Percentiles rank a stretch among this genome's conserved stretches.
These are phyloP conservation scores for Aspergillus floridensis DNA, from an alignment of 2,329 filamentous ascomycete genomes.

Conservation along the genomic window DNA sequence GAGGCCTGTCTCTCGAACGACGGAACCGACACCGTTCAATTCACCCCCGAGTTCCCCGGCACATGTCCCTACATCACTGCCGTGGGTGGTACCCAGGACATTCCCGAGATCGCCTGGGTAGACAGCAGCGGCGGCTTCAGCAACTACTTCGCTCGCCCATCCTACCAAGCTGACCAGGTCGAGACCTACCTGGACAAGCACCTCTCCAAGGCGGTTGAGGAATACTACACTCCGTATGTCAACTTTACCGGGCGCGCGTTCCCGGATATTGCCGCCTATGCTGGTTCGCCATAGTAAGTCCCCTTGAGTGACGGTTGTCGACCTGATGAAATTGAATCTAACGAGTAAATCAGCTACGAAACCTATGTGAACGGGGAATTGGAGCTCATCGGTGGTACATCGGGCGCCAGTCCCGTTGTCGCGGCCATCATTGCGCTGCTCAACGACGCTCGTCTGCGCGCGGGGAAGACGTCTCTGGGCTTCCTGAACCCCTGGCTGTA, in stretches of 20 bases:
- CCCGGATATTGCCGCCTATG: conserved; percentile 61
- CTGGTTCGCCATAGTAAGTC: conserved; percentile 45
- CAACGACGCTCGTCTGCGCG: conserved; percentile 4
- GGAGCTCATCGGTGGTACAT: background rate
- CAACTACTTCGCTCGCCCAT: conserved; percentile 49
- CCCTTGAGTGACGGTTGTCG: conserved; percentile 22
- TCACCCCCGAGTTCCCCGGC: conserved; percentile 63
- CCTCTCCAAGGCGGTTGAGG: conserved; percentile 31
- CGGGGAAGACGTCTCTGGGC: conserved; percentile 51
- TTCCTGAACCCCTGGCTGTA: conserved; percentile 61
- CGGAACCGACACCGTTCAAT: conserved; percentile 55
- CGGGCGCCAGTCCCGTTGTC: background rate
- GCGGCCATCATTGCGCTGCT: background rate
- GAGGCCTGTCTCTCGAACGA: background rate
- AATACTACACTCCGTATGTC: conserved; percentile 46
- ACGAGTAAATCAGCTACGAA: background rate
- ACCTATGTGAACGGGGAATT: background rate
- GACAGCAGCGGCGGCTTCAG: conserved; percentile 51
- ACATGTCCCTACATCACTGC: conserved; percentile 67
- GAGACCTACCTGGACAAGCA: conserved; percentile 41
- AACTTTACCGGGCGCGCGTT: conserved; percentile 52
- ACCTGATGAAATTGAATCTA: background rate
- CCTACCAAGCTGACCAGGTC: conserved; percentile 49
- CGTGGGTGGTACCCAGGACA: conserved; percentile 59
- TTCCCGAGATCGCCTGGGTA: conserved; percentile 50